Evolutionary conservation across 441 rosid genomes (phyloP), one percentile per base, ranked within the genome.

Genomic region (Arabidopsis hybrid): DNA sequence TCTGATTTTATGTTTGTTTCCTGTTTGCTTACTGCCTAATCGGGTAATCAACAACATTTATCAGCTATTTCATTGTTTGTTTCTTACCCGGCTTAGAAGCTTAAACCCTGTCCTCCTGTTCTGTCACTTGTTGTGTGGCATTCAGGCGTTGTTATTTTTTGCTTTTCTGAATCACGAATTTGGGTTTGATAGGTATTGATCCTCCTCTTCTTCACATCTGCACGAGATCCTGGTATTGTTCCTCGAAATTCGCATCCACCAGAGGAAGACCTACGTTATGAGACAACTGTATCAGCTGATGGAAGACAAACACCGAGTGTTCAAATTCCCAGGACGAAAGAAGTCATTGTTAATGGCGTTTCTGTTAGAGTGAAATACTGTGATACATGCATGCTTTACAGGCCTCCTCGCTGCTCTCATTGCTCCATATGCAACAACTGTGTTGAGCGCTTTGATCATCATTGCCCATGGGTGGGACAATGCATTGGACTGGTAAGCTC

Each of bases 391-490:
- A 89, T 93, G 97, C 91, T 91, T 65, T 91, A 87, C 72, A 89
- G 94, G n/a, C 98, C 94, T 83, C 98, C 96, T 26, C 96, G 97
- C 65, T 88, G 91, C 79, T 91, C 98, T 8, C 98, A 93, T 69
- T 91, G 99, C 74, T 92, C 97, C 66, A 92, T 94, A 73, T 94
- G 97, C 82, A 84, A 90, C 80, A 93, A 93, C 66, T 93, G 98
- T 50, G 94, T 93, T 45, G 89, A 89, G 80, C 85, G 96, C 49
- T 93, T 91, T 81, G 98, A 93, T 80, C 98, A 93, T 72, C 98
- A 93, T 69, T 93, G 98, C 78, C 96, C 97, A 14, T 93, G 98
- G 98, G 97, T 93, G 58, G 98, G 98, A 59, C 98, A 93, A 75
- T 93, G 98, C 82, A 84, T 93, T 79, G 98, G 98, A 82, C 49